phyloP scores from a whole-genome alignment of 768 basidiomycete genomes.

The Pisolithus microcarpus region DNA sequence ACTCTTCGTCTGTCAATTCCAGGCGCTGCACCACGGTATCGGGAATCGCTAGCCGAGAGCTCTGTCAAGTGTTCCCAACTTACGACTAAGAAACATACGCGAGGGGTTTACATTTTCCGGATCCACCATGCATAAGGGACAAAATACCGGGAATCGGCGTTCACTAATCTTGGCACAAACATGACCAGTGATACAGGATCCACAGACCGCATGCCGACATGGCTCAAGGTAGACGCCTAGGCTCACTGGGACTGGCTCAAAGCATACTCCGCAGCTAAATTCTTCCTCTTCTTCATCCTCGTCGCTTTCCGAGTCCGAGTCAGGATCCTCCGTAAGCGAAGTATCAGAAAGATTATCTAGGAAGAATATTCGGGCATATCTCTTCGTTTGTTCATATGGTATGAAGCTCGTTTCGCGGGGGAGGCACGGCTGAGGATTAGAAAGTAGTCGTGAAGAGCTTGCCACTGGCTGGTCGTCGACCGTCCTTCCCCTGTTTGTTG shows the following conservation, averaged over 20 bases:
- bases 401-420: background rate
- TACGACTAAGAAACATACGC: conserved; percentile 19
- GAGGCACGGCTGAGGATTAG: background rate
- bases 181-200: conserved; percentile 40
- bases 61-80: background rate
- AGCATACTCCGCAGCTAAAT: conserved; percentile 52
- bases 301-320: conserved; percentile 1
- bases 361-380: conserved; percentile 22
- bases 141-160: conserved; percentile 49
- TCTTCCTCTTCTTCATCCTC: conserved; percentile 3
- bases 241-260: conserved; percentile 38
- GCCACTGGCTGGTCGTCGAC: background rate
- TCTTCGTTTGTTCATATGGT: conserved; percentile 17
- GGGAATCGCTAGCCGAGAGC: conserved; percentile 30
- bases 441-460: background rate
- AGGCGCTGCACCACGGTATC: conserved; percentile 30
- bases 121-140: conserved; percentile 47
- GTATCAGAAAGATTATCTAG: conserved; percentile 6
- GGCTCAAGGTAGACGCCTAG: conserved; percentile 31
- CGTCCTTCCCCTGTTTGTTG: background rate
- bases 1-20: conserved; percentile 37
- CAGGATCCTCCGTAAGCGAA: background rate
- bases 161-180: conserved; percentile 42
- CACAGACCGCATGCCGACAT: conserved; percentile 51
- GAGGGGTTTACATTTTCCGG: conserved; percentile 21